phyloP scores from a whole-genome alignment of 768 basidiomycete species.

The Leucocoprinus leucothites region DNA sequence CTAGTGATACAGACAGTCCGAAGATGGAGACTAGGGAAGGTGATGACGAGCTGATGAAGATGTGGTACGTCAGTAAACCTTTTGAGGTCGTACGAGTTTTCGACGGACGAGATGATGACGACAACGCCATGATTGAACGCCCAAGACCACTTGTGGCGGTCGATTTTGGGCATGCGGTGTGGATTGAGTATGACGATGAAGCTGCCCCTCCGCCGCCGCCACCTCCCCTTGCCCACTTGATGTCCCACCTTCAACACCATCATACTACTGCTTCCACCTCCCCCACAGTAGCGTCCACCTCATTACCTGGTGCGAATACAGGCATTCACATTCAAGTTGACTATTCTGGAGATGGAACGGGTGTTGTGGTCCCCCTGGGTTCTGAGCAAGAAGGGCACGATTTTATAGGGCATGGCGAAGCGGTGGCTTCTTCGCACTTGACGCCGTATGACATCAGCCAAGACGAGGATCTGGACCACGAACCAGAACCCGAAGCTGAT shows the following conservation, averaged over 20 bases:
- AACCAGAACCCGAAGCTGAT: not conserved
- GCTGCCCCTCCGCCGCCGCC: conserved; percentile 19
- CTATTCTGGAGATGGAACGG: not conserved
- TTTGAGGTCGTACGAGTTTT: conserved; percentile 70
- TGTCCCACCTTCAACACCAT: not conserved
- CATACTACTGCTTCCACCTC: not conserved
- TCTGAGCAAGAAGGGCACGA: not conserved
- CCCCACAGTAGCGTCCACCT: not conserved
- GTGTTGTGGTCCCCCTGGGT: not conserved
- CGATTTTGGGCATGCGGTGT: conserved; percentile 85
- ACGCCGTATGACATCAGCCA: not conserved
- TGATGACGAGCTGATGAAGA: conserved; percentile 57
- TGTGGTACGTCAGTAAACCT: conserved; percentile 70
- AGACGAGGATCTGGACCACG: not conserved
- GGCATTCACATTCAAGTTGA: not conserved
- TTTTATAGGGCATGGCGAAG: not conserved
- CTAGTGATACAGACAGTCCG: not conserved
- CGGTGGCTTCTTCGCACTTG: not conserved
- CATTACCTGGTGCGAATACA: not conserved
- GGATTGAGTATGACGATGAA: conserved; percentile 60
- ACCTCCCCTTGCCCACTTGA: too few species aligned
- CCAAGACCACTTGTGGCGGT: conserved; percentile 75
- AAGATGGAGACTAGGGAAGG: conserved; percentile 5
- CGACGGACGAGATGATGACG: conserved; percentile 44
- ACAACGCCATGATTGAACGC: conserved; percentile 33